phyloP scores from a whole-genome alignment of 495 filamentous ascomycete genomes.

The Extremus antarcticus region DNA sequence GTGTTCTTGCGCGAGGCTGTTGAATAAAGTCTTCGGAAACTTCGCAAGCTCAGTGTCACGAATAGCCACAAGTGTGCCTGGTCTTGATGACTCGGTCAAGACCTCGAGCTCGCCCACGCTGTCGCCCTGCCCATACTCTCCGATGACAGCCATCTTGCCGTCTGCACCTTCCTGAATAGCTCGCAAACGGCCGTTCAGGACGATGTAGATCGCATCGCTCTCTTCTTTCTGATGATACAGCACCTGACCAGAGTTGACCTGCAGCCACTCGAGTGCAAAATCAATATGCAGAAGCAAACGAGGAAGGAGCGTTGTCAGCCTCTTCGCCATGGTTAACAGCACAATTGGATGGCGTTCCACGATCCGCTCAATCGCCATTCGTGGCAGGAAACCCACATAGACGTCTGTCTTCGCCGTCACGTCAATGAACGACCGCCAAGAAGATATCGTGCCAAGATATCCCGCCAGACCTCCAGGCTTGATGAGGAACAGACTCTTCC shows the following conservation, averaged over 20 bases:
- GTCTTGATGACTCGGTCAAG: conserved; percentile 81
- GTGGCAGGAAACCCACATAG: conserved; percentile 89
- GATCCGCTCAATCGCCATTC: conserved; percentile 76
- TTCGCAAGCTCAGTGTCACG: conserved; percentile 94
- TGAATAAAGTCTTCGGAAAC: conserved; percentile 91
- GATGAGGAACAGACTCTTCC: conserved; percentile 77
- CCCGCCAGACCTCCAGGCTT: conserved; percentile 93
- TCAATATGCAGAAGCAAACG: conserved; percentile 93
- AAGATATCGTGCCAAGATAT: conserved; percentile 86
- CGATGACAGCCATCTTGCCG: conserved; percentile 76
- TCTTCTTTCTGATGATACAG: conserved; percentile 91
- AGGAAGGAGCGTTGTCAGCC: conserved; percentile 78
- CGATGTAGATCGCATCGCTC: conserved; percentile 97
- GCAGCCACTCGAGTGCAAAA: conserved; percentile 95
- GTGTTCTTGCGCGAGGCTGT: conserved; percentile 92
- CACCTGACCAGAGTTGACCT: conserved; percentile 87
- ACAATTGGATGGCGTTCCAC: conserved; percentile 89
- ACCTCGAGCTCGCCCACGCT: conserved; percentile 96
- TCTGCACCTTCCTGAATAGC: conserved; percentile 66
- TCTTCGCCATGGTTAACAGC: conserved; percentile 87
- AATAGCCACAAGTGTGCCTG: conserved; percentile 88
- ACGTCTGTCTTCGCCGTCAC: conserved; percentile 97
- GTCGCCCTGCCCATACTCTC: conserved; percentile 92
- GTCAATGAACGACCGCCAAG: conserved; percentile 90
- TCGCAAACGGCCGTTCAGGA: conserved; percentile 81